A percentile compares a stretch with the other conserved stretches of the same genome.
phyloP scores from a whole-genome alignment of 768 basidiomycete genomes.

The Rhizopogon vesiculosus region DNA sequence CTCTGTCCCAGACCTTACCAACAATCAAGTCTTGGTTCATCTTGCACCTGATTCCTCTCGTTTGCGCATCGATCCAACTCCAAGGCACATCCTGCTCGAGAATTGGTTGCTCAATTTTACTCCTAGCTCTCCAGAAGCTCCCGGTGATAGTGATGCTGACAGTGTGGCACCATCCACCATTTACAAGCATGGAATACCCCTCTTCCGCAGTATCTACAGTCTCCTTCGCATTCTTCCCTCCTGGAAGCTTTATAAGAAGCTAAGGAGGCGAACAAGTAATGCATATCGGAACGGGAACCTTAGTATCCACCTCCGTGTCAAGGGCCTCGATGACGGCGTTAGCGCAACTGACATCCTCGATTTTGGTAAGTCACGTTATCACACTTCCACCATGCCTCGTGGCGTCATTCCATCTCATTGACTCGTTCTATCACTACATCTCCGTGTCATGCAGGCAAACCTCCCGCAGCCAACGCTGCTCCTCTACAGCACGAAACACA shows the following conservation, averaged over 20 bases:
- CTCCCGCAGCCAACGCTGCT: slow-evolving; percentile 34
- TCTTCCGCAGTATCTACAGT: slow-evolving; percentile 75
- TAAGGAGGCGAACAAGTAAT: slow-evolving; percentile 38
- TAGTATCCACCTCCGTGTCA: slow-evolving; percentile 44
- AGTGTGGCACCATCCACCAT: slow-evolving; percentile 70
- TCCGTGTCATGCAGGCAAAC: slow-evolving; percentile 31
- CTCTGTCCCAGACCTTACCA: slow-evolving; percentile 60
- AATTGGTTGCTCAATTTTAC: slow-evolving; percentile 55
- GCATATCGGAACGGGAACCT: slow-evolving; percentile 39
- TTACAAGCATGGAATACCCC: slow-evolving; percentile 81
- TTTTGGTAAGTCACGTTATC: slow-evolving; percentile 34
- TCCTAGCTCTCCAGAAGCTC: slow-evolving; percentile 13
- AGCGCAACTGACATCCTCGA: slow-evolving; percentile 21
- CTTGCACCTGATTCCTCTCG: slow-evolving; percentile 54
- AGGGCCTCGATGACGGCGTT: slow-evolving; percentile 26
- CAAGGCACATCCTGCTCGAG: slow-evolving; percentile 68
- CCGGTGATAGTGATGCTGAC: slow-evolving; percentile 21
- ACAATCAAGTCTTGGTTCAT: slow-evolving; percentile 72
- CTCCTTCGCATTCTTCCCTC: slow-evolving; percentile 70
- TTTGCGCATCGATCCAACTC: slow-evolving; percentile 63
- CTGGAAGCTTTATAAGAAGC: slow-evolving; percentile 67
- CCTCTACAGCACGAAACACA: slow-evolving; percentile 49
- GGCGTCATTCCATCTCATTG: background rate
- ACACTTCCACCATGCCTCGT: slow-evolving; percentile 8
- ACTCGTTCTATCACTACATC: slow-evolving; percentile 15